Conservation (phyloP, 495 filamentous ascomycete genomes). For the Clohesyomyces aquaticus region DNA sequence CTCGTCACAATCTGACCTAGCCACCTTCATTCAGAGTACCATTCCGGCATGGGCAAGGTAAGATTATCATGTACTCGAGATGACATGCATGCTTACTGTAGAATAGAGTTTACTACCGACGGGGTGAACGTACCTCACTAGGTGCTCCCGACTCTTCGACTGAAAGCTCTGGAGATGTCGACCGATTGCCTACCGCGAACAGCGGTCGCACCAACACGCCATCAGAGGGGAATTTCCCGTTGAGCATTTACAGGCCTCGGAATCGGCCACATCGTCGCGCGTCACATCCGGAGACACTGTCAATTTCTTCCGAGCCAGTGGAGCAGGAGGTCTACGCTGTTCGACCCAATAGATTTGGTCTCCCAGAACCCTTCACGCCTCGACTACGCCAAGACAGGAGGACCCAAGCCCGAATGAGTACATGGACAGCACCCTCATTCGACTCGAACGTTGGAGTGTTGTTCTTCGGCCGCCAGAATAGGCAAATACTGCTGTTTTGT, state of each 20-base stretch:
- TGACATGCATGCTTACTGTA: constrained; percentile 41
- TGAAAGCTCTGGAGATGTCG: constrained; percentile 28
- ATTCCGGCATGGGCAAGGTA: constrained; percentile 69
- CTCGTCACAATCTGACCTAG: constrained; percentile 41
- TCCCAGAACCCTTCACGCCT: constrained; percentile 64
- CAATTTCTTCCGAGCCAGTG: constrained; percentile 17
- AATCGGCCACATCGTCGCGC: constrained; percentile 39
- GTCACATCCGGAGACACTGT: constrained; percentile 33
- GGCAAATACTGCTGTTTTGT: constrained; percentile 85
- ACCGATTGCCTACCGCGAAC: constrained; percentile 35
- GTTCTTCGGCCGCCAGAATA: constrained; percentile 68
- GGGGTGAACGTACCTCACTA: constrained; percentile 42
- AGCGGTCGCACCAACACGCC: constrained; percentile 41
- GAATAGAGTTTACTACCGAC: constrained; percentile 40
- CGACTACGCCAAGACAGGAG: constrained; percentile 70
- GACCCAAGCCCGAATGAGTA: constrained; percentile 48
- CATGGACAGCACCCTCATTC: constrained; percentile 68
- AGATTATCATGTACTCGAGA: background rate
- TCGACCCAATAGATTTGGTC: constrained; percentile 19
- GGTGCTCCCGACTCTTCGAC: constrained; percentile 36
- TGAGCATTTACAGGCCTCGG: constrained; percentile 48
- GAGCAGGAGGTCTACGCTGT: constrained; percentile 37
- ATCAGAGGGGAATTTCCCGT: constrained; percentile 44
- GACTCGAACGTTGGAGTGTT: constrained; percentile 64
- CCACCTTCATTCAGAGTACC: constrained; percentile 59